These are phyloP conservation scores for Coemansia sp. DNA, from an alignment of 192 early-diverging fungal genomes.

Conservation along the genomic window DNA sequence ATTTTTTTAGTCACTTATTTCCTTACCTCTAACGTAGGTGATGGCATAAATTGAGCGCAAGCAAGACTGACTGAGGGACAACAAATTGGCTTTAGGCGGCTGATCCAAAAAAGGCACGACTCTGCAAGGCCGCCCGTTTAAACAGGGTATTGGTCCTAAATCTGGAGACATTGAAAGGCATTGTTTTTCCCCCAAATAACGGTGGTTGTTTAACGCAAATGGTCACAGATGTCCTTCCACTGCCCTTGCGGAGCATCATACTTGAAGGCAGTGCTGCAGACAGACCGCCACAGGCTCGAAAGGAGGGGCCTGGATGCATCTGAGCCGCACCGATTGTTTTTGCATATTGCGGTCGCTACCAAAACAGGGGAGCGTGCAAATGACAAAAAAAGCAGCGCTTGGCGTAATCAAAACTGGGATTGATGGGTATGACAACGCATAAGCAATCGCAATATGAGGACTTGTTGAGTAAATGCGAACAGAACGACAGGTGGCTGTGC, in stretches of 20 bases:
- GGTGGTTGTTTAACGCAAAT: conserved; percentile 4
- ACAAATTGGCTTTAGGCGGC: conserved; percentile 2
- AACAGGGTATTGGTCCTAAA: conserved; percentile 18
- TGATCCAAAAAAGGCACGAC: background rate
- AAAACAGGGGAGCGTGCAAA: conserved; percentile 6
- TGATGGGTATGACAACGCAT: conserved; percentile 12
- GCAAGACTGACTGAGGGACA: background rate
- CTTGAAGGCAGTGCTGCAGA: background rate
- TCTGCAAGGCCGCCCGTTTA: background rate
- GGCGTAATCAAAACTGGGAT: conserved; percentile 8
- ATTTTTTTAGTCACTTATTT: background rate
- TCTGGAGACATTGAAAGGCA: conserved; percentile 5
- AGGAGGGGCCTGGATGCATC: conserved; percentile 20
- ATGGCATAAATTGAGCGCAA: background rate
- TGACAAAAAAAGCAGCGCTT: conserved; percentile 7
- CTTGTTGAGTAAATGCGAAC: background rate
- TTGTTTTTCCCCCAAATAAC: conserved; percentile 1
- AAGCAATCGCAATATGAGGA: conserved; percentile 1
- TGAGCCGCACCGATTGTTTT: conserved; percentile 28
- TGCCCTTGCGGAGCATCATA: conserved; percentile 1
- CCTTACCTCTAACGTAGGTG: background rate
- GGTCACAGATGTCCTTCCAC: conserved; percentile 1
- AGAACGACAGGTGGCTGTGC: conserved; percentile 10
- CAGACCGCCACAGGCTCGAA: conserved; percentile 11
- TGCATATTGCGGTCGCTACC: background rate